Evolutionary conservation across 371 early-diverging fungal species (phyloP).

Genomic region (Haplosporangium sp.): DNA sequence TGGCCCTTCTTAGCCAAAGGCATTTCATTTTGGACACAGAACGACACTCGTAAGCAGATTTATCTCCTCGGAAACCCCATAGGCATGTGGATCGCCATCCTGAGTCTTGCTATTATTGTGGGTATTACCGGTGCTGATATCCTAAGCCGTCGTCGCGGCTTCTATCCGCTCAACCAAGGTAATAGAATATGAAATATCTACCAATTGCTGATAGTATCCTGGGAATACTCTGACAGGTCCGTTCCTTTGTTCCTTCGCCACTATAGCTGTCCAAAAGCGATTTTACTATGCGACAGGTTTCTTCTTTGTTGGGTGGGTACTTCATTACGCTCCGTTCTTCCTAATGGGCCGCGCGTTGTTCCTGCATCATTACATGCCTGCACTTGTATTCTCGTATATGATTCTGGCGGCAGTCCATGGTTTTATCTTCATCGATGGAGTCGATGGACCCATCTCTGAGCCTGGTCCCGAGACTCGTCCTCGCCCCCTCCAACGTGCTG

Average conservation of each 20-base stretch:
- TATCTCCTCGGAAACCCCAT: constrained; percentile 98
- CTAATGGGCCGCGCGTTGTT: constrained; percentile 95
- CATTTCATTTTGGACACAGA: constrained; percentile 93
- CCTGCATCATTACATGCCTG: constrained; percentile 98
- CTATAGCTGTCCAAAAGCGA: constrained; percentile 66
- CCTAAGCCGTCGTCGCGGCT: constrained; percentile 76
- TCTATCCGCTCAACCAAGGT: constrained; percentile 68
- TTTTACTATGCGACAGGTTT: constrained; percentile 80
- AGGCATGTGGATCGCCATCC: constrained; percentile 87
- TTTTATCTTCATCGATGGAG: constrained; percentile 70
- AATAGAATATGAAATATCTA: not conserved
- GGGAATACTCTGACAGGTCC: not conserved
- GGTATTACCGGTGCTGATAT: constrained; percentile 69
- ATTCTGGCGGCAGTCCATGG: constrained; percentile 75
- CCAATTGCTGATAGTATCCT: constrained; percentile 32
- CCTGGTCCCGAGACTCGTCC: constrained; percentile 36
- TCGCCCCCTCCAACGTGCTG: constrained; percentile 35
- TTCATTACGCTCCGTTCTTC: constrained; percentile 98
- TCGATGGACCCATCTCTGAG: constrained; percentile 68
- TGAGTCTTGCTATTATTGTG: constrained; percentile 67
- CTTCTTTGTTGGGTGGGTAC: constrained; percentile 84
- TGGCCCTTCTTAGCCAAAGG: constrained; percentile 95
- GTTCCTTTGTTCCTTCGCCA: not conserved
- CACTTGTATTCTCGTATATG: constrained; percentile 84
- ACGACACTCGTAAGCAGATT: constrained; percentile 80